phyloP scores from a whole-genome alignment of 2,329 filamentous ascomycete species.

The Tolypocladium cylindrosporum region DNA sequence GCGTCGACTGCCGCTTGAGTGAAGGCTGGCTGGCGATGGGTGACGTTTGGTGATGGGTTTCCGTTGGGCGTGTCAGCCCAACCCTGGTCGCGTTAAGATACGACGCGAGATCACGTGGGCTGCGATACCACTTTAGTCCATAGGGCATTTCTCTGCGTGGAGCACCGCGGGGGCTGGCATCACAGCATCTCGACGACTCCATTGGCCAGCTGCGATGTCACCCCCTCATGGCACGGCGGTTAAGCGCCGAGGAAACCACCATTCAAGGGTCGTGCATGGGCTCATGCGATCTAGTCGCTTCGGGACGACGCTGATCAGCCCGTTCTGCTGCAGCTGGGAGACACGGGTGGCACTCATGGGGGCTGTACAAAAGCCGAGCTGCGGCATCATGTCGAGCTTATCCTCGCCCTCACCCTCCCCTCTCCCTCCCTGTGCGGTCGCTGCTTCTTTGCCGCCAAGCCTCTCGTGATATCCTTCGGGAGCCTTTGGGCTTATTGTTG shows the following conservation, averaged over 20 bases:
- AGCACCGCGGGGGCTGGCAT: too few relatives aligned
- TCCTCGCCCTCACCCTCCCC: neutral
- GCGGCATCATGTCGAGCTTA: neutral
- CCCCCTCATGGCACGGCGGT: neutral
- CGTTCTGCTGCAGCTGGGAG: neutral
- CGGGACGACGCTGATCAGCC: neutral
- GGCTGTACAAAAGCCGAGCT: conserved; percentile 13
- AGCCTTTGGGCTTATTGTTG: neutral
- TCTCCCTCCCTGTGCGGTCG: neutral
- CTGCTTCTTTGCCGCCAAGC: neutral
- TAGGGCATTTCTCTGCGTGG: neutral
- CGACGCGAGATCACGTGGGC: conserved; percentile 5
- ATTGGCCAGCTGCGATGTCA: neutral
- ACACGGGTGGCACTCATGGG: neutral
- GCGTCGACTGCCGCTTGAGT: neutral
- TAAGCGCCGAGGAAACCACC: neutral
- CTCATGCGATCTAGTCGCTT: neutral
- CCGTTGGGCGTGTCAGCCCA: neutral
- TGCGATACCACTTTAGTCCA: neutral
- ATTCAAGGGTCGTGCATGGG: neutral
- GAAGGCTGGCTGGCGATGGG: neutral
- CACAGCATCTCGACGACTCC: neutral
- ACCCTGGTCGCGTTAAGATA: neutral
- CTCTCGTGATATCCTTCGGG: neutral
- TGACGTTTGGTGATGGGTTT: neutral